A percentile compares a stretch with the other conserved stretches of the same genome.
These are phyloP conservation scores for Blastobotrys attinorum DNA, from an alignment of 805 yeast species.

Conservation along the genomic window DNA sequence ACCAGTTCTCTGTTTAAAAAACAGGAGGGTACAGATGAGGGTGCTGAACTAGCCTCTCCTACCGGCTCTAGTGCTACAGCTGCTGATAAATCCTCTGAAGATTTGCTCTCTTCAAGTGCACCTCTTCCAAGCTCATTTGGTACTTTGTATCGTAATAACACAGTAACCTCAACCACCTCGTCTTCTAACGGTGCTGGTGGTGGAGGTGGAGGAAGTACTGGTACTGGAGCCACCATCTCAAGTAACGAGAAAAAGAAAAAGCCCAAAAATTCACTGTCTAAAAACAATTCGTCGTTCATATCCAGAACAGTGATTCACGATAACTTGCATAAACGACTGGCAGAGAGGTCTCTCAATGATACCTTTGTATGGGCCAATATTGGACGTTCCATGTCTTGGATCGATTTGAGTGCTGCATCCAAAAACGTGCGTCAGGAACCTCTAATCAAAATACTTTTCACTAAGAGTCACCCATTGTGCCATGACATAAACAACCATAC, in stretches of 20 bases:
- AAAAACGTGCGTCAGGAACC: conserved; percentile 28
- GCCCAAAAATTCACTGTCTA: conserved; percentile 30
- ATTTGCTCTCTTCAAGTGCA: background rate
- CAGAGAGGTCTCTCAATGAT: conserved; percentile 23
- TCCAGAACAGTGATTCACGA: conserved; percentile 31
- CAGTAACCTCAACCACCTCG: conserved; percentile 1
- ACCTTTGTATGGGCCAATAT: conserved; percentile 29
- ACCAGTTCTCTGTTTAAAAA: conserved; percentile 11
- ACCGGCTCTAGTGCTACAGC: background rate
- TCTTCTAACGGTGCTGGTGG: background rate
- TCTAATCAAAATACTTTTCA: conserved; percentile 30
- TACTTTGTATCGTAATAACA: background rate
- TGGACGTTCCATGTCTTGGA: conserved; percentile 29
- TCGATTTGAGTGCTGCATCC: conserved; percentile 20
- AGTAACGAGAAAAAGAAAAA: conserved; percentile 16
- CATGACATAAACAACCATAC: conserved; percentile 31
- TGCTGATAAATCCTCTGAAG: too few species aligned
- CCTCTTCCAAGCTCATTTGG: background rate
- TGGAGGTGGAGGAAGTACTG: background rate
- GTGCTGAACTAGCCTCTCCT: too few species aligned
- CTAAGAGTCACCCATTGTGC: conserved; percentile 33
- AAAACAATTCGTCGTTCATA: conserved; percentile 33
- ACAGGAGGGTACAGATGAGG: background rate
- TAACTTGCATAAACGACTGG: conserved; percentile 24
- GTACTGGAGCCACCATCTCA: conserved; percentile 1